phyloP scores from a whole-genome alignment of 805 yeast species.

The Starmerella apicola region DNA sequence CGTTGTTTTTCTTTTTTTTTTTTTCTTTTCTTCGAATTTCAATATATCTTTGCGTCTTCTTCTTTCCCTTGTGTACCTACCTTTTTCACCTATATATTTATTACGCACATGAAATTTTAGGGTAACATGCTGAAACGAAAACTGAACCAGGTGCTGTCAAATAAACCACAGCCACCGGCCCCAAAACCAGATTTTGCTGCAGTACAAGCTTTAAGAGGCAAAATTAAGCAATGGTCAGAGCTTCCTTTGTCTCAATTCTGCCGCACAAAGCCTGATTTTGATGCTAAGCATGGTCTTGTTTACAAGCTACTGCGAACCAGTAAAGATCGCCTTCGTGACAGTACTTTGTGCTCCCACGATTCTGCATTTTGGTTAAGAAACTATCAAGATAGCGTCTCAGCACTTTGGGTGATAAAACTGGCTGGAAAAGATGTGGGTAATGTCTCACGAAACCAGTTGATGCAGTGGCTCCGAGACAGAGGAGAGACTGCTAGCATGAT shows the following conservation, averaged over 20 bases:
- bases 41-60: too few relatives aligned
- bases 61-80: too few relatives aligned
- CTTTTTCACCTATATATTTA: too few relatives aligned
- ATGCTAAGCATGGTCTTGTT: slow-evolving; percentile 21
- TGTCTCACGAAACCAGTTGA: slow-evolving; percentile 19
- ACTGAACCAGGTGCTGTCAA: slow-evolving; percentile 10
- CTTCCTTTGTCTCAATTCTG: slow-evolving; percentile 15
- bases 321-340: slow-evolving; percentile 15
- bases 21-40: too few relatives aligned
- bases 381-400: slow-evolving; percentile 17
- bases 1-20: too few relatives aligned
- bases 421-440: slow-evolving; percentile 19
- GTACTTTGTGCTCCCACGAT: slow-evolving; percentile 19
- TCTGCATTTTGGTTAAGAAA: slow-evolving; percentile 19
- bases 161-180: neutral
- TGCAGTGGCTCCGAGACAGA: slow-evolving; percentile 16
- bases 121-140: slow-evolving; percentile 13
- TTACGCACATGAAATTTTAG: too few relatives aligned
- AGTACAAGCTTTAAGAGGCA: slow-evolving; percentile 10
- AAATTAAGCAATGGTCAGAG: slow-evolving; percentile 11
- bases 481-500: slow-evolving; percentile 2
- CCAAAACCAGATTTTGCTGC: slow-evolving; percentile 10
- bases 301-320: slow-evolving; percentile 18
- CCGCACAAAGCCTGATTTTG: slow-evolving; percentile 12
- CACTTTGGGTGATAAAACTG: slow-evolving; percentile 20